Percentiles rank a stretch among this genome's conserved stretches.
phyloP scores from a whole-genome alignment of 768 basidiomycete genomes.

The Trametes punicea region DNA sequence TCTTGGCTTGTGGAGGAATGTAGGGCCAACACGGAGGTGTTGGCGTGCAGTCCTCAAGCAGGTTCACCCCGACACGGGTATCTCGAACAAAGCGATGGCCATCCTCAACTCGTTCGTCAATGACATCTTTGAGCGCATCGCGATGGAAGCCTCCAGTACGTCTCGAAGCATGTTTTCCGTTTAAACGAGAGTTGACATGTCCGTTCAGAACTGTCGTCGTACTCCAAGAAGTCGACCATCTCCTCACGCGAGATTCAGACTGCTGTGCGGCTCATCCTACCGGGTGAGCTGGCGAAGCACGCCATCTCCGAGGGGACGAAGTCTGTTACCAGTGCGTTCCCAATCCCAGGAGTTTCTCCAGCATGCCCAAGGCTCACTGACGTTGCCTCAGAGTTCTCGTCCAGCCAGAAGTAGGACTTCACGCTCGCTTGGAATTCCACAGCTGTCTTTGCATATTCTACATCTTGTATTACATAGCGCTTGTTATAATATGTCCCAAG shows the following conservation, averaged over 20 bases:
- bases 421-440: constrained; percentile 7
- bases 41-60: constrained; percentile 68
- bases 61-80: constrained; percentile 92
- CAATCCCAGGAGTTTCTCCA: background rate
- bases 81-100: constrained; percentile 87
- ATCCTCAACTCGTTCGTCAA: constrained; percentile 84
- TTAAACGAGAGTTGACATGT: background rate
- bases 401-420: constrained; percentile 26
- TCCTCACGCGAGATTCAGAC: constrained; percentile 92
- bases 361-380: constrained; percentile 14
- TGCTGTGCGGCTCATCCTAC: constrained; percentile 76
- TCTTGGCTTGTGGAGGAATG: constrained; percentile 1
- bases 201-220: constrained; percentile 67
- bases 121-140: constrained; percentile 81
- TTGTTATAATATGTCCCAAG: constrained; percentile 17
- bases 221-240: constrained; percentile 89
- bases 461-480: constrained; percentile 23
- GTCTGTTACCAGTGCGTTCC: constrained; percentile 59
- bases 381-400: constrained; percentile 48
- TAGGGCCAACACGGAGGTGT: background rate
- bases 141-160: constrained; percentile 68
- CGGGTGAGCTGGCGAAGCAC: constrained; percentile 84
- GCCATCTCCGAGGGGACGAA: constrained; percentile 85
- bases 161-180: constrained; percentile 6
- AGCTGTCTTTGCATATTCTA: constrained; percentile 20